Evolutionary conservation across 164 flowering plant genomes (phyloP).

Genomic region (Sextonia rubra): DNA sequence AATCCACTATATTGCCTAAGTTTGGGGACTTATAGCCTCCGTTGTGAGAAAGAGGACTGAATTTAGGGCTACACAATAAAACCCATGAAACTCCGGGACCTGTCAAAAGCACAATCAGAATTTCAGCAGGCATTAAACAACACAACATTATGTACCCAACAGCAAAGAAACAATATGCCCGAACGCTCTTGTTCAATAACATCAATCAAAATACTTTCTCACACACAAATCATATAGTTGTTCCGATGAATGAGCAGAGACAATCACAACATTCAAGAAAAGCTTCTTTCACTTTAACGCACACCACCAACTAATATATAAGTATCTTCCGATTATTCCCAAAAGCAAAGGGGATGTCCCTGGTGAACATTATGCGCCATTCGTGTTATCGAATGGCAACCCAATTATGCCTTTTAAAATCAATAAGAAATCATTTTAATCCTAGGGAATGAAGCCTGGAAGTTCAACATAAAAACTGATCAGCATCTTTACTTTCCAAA

Average conservation of each 20-base stretch:
- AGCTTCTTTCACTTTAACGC: not conserved
- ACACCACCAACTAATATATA: not conserved
- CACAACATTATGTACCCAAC: not conserved
- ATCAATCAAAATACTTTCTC: not conserved
- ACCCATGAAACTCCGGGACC: slow-evolving; percentile 7
- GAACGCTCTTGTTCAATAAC: not conserved
- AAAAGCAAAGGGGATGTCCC: not conserved
- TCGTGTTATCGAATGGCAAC: not conserved
- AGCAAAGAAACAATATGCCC: not conserved
- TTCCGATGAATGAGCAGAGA: not conserved
- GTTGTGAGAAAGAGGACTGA: not conserved
- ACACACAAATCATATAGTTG: not conserved
- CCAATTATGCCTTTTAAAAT: not conserved
- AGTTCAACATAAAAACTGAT: not conserved
- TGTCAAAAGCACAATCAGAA: slow-evolving; percentile 5
- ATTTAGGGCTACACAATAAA: not conserved
- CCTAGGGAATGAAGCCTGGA: not conserved
- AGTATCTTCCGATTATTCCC: not conserved
- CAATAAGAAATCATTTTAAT: not conserved
- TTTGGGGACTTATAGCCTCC: not conserved
- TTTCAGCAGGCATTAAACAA: not conserved
- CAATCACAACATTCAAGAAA: not conserved
- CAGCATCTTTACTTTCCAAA: not conserved
- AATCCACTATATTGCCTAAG: slow-evolving; percentile 14
- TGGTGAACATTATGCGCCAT: not conserved